Evolutionary conservation across 768 basidiomycete genomes (phyloP).

Genomic region (Peribolospora kevripleyi): DNA sequence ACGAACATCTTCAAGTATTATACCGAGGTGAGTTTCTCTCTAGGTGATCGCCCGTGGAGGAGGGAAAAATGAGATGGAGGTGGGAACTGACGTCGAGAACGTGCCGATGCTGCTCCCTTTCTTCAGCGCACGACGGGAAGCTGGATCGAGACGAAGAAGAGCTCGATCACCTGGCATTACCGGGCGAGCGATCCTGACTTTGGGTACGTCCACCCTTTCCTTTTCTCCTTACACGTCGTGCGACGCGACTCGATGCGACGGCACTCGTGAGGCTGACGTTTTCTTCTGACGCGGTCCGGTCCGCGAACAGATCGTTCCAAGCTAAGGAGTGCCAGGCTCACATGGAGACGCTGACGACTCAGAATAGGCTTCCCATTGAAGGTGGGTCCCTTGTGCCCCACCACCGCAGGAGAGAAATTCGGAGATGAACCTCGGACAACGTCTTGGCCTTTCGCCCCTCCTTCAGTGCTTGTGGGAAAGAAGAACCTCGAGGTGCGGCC

Average conservation of each 20-base stretch:
- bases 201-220: slow-evolving; percentile 35
- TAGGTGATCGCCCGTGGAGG: not conserved
- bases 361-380: slow-evolving; percentile 81
- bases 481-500: slow-evolving; percentile 96
- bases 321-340: slow-evolving; percentile 91
- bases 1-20: slow-evolving; percentile 89
- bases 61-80: not conserved
- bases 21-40: slow-evolving; percentile 40
- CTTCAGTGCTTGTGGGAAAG: slow-evolving; percentile 70
- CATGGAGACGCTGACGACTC: slow-evolving; percentile 56
- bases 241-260: not conserved
- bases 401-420: not conserved
- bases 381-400: slow-evolving; percentile 13
- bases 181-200: slow-evolving; percentile 79
- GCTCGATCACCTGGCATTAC: slow-evolving; percentile 96
- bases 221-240: not conserved
- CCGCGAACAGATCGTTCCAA: slow-evolving; percentile 43
- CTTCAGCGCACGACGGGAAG: slow-evolving; percentile 62
- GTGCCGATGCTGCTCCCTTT: not conserved
- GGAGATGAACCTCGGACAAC: not conserved
- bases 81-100: not conserved
- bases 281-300: not conserved
- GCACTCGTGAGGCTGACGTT: not conserved
- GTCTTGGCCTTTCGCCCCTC: too few species aligned
- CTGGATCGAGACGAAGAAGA: slow-evolving; percentile 90